These are phyloP conservation scores for sorghum (Sorghum bicolor) DNA, from an alignment of 176 grass and related monocot species.

Conservation along the genomic window Sorghum_bicolor_NCBIv3 NC_012871.2:72070001-72070500, in stretches of 20 bases:
- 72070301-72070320: background rate
- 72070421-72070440: background rate
- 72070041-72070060: background rate
- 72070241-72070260: background rate
- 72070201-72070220: background rate
- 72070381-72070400: background rate
- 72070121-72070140: background rate
- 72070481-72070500: background rate
- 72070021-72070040: background rate
- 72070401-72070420: background rate
- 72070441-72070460: background rate
- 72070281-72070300: background rate
- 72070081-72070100: background rate
- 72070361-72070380: background rate
- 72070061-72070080: background rate
- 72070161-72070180: no score
- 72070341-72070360: background rate
- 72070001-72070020: background rate
- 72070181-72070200: background rate
- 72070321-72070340: background rate
- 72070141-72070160: no score
- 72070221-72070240: background rate
- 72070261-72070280: background rate
- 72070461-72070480: background rate
- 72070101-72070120: background rate